These are phyloP conservation scores for Emydomyces testavorans DNA, from an alignment of 2,329 filamentous ascomycete species.

Conservation along the genomic window DNA sequence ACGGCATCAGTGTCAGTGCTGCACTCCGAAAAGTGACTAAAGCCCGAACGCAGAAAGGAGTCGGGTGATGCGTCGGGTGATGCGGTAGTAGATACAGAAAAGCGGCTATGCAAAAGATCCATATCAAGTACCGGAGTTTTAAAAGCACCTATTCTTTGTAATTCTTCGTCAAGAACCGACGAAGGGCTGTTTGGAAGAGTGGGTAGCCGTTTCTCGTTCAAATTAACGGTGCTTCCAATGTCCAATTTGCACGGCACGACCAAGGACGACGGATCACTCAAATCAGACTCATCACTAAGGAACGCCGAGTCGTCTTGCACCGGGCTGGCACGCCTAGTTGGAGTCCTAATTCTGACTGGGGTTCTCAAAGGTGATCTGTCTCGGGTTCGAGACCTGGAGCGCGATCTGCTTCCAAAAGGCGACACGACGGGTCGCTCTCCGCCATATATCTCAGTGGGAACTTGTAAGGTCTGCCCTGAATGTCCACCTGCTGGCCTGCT, in stretches of 20 bases:
- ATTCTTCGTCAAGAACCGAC: conserved; percentile 32
- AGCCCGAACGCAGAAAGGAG: conserved; percentile 20
- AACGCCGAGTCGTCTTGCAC: background rate
- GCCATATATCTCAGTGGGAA: background rate
- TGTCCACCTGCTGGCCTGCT: background rate
- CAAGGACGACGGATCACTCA: conserved; percentile 1
- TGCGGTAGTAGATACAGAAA: conserved; percentile 32
- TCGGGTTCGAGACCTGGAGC: background rate
- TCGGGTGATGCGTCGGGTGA: conserved; percentile 23
- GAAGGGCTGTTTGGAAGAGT: conserved; percentile 38
- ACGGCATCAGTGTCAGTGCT: conserved; percentile 30
- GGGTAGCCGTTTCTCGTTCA: conserved; percentile 33
- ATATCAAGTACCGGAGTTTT: conserved; percentile 21
- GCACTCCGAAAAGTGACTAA: conserved; percentile 33
- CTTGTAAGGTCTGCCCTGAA: background rate
- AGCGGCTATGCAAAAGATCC: conserved; percentile 31
- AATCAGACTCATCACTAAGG: background rate
- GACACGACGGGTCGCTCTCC: background rate
- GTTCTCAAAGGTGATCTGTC: conserved; percentile 1
- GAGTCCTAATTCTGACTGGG: background rate
- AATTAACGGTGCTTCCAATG: conserved; percentile 19
- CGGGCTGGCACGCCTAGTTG: background rate
- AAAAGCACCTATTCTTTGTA: conserved; percentile 16
- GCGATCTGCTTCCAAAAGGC: background rate
- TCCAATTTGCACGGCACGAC: conserved; percentile 10